phyloP scores from a whole-genome alignment of 768 basidiomycete species.

The Baorangia bicolor region DNA sequence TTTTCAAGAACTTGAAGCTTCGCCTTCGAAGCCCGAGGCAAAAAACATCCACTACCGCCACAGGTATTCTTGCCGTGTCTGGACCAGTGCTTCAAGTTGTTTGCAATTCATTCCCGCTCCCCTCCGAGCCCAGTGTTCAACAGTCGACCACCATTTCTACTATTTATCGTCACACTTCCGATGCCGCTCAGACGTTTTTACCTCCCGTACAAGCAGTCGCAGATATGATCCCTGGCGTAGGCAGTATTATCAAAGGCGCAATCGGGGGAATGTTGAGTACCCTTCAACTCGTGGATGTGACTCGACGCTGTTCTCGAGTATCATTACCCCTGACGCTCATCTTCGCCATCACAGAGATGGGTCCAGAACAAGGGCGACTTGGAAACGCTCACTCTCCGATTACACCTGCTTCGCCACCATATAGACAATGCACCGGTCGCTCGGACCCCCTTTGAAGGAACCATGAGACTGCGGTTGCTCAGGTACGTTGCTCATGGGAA shows the following conservation, averaged over 20 bases:
- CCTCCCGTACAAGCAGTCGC: background rate
- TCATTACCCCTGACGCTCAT: background rate
- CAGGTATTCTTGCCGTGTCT: background rate
- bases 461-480: background rate
- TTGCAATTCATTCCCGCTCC: background rate
- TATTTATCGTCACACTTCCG: background rate
- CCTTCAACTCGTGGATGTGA: conserved; percentile 8
- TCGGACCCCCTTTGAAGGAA: background rate
- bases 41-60: too few relatives aligned
- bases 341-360: background rate
- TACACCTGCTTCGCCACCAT: background rate
- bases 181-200: background rate
- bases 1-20: too few relatives aligned
- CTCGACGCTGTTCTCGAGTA: background rate
- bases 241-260: background rate
- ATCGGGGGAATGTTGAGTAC: background rate
- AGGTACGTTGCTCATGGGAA: background rate
- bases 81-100: too few relatives aligned
- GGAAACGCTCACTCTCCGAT: background rate
- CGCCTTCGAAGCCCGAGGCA: too few relatives aligned
- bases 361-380: conserved; percentile 8
- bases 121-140: background rate
- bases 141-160: background rate
- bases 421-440: background rate
- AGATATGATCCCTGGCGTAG: background rate